Evolutionary conservation across 352 stramenopile genomes (phyloP), one percentile per base, ranked within the genome.

Genomic region (Phytophthora cajani): DNA sequence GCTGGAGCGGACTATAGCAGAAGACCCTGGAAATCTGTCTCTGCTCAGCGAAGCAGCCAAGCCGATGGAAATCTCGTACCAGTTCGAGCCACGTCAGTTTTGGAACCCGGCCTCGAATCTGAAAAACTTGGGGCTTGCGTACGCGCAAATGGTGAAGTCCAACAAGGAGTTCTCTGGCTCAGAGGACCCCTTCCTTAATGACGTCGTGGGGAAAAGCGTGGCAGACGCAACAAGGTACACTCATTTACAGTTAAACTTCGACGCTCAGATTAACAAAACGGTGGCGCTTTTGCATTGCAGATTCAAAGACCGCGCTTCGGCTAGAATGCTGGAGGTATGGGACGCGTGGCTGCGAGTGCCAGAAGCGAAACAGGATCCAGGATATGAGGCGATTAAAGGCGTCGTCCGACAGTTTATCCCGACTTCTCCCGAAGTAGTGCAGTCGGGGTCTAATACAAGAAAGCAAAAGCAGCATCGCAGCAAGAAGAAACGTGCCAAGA

Each of bases 111-210:
- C 75, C 5, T 79, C 78, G 2, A 88, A 89, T 47, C 76, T 97
- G 21, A 99, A 99, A 80, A 98, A 99, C 74, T 70, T 98, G 12
- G 96, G 95, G 21, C 73, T 99, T 2, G 94, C 88, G 23, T 98
- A 98, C 59, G 91, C 98, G 40, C 90, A 98, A 73, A 97, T 99
- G 17, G 87, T 98, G 44, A 90, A 89, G 61, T 88, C 87, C n/a
- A 84, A 68, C n/a, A 40, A 86, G 16, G 78, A 87, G 11, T 92
- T 91, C 65, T 36, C 33, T 2, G 5, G 4, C 9, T 64, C 40
- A 3, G 21, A n/a, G 2, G 82, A 91, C 58, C 75, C 81, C 19
- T 89, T 88, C 59, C 75, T 82, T 36, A 91, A 89, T 51, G 72
- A 65, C 2, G 69, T 72, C 5, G 82, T 90, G 3, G 85, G 83